Base-by-base conservation (phyloP, 2,329 filamentous ascomycete genomes). In the Trichophyton benhamiae region DNA sequence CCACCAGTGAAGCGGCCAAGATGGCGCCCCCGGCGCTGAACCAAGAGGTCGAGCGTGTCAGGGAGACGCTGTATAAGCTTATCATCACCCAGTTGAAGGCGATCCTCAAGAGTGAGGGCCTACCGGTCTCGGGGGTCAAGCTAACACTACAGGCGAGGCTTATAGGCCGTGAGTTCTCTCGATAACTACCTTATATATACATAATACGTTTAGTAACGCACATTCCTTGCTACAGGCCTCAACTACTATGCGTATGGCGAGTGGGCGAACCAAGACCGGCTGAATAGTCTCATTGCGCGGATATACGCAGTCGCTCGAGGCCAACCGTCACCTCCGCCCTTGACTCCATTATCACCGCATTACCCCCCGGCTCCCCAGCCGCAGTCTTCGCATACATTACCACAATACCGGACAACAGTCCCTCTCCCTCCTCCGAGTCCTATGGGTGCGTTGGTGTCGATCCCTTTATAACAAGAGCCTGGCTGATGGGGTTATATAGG, bases 111-210 rank as follows among this genome's bases (percentile, higher is more conserved):
- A 78, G 82, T 63, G 89, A 95, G 76, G 82, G 85, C 55, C 78
- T 95, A 41, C 82, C 83, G 66, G 87, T 89, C 63, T 88, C 87
- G 30, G 94, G 94, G 20, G 87, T 94, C 69, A 99, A 99, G 79
- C 83, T 85, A 38, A 83, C 88, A 48, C 78, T 97, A 63, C 91
- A 96, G 75, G 77, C 78, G 62, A 86, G 92, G 68, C 88, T 96
- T 64, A 83, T 87, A 65, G 79, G 83, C 63, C 83, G 94, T 97
- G 80, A 75, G 88, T 84, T 61, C 64, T 61, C 41, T 6, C 33
- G 6, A 42, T 42, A 27, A 41, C n/a, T 36, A 27, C 11, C 33
- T 4, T 11, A 20, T 55, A 27, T 27, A 27, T 55, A 27, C 49
- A 17, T 6, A n/a, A 9, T 55, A n/a, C n/a, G 2, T 5, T 5